Base-by-base conservation (phyloP, 768 basidiomycete species). In the Fomitopsis serialis region DNA sequence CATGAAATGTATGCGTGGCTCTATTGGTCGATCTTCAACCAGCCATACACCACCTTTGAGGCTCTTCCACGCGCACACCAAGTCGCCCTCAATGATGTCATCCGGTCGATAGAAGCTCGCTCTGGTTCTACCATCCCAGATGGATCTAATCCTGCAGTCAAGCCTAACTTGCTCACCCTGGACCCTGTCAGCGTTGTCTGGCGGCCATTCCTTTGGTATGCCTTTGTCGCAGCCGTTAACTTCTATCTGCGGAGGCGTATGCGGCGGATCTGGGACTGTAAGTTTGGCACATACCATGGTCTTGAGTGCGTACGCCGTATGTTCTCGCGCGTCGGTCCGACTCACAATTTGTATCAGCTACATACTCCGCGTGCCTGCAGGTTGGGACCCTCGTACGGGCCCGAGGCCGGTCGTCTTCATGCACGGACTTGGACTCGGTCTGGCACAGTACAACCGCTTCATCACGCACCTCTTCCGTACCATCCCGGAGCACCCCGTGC, bases 371-470 rank as follows among this genome's bases (percentile, higher is more conserved):
- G 72, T 85, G 34, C 93, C 94, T 2, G 61, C 70, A 8, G 66
- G 72, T 13, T 93, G 91, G 90, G 73, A 83, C 43, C 68, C 80
- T 2, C 65, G 66, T 17, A 74, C 65, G 37, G 84, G 80, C 23
- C 76, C 75, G 27, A 78, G 81, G 40, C 94, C 94, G 0, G 69
- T 95, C 35, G 77, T 97, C 15, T 92, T 94, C 64, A 67, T 92
- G 35, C 93, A 97, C 62, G 95, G 95, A 2, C 80, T 98, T 1
- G 94, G 94, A 10, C 76, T 95, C 46, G 93, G 93, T 2, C 68
- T 91, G 11, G 62, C 84, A 19, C 87, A 89, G 61, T 90, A 94
- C 64, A 71, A 78, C 40, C 57, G 71, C n/a, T 70, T 89, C 55
- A 70, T 94, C 50, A 68, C 71, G 11, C 71, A 85, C 57, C 73